Percentiles rank a stretch among this genome's conserved stretches.
These are phyloP conservation scores for Hyaloscypha hepaticicola DNA, from an alignment of 495 filamentous ascomycete species.

Conservation along the genomic window DNA sequence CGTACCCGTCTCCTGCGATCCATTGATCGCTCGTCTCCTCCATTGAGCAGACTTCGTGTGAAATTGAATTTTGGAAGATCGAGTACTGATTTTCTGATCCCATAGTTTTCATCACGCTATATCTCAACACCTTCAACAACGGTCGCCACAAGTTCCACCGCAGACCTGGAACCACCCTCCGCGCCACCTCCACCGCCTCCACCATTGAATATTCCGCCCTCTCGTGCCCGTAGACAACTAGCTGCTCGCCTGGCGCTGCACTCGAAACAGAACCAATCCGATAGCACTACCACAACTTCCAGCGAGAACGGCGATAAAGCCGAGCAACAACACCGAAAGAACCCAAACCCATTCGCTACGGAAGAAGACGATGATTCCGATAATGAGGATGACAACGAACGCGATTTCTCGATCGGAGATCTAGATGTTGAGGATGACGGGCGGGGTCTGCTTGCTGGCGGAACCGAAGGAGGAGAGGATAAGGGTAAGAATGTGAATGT, in stretches of 20 bases:
- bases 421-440: conserved; percentile 27
- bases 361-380: conserved; percentile 51
- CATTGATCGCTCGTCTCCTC: conserved; percentile 5
- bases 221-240: conserved; percentile 81
- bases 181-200: conserved; percentile 58
- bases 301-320: conserved; percentile 22
- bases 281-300: conserved; percentile 32
- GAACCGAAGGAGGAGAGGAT: not conserved
- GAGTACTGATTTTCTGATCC: conserved; percentile 10
- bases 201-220: conserved; percentile 76
- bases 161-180: conserved; percentile 46
- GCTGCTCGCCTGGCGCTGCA: conserved; percentile 80
- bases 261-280: conserved; percentile 54
- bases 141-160: conserved; percentile 25
- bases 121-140: conserved; percentile 35
- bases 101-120: conserved; percentile 32
- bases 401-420: conserved; percentile 30
- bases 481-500: conserved; percentile 15
- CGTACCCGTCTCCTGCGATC: conserved; percentile 13
- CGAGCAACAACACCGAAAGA: conserved; percentile 21
- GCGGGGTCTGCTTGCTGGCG: conserved; percentile 10
- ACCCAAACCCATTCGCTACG: conserved; percentile 29
- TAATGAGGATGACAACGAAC: conserved; percentile 33
- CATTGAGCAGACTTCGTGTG: conserved; percentile 9
- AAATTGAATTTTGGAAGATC: not conserved